Conservation (phyloP, 2,329 filamentous ascomycete species). For the Thielaviopsis cerberus region DNA sequence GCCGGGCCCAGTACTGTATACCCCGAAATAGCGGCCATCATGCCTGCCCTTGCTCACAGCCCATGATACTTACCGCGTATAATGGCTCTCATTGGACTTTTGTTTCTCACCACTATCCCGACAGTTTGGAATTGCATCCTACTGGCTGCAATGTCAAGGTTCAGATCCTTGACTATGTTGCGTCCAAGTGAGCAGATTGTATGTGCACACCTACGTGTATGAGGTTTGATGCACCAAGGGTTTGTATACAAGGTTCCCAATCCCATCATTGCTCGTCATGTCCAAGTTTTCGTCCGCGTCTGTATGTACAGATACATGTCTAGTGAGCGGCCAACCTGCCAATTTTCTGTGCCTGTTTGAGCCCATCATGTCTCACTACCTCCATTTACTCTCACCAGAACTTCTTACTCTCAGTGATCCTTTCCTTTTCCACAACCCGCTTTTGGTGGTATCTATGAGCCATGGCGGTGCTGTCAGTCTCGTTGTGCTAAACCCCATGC, state of each 20-base stretch:
- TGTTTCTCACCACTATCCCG: neutral
- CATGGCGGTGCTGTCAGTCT: neutral
- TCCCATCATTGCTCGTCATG: too few species aligned
- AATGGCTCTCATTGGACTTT: too few species aligned
- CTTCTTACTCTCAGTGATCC: neutral
- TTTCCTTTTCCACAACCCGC: neutral
- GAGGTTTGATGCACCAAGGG: neutral
- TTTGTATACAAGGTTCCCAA: neutral
- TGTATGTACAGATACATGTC: too few species aligned
- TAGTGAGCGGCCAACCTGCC: too few species aligned
- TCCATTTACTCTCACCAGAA: neutral
- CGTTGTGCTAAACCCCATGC: neutral
- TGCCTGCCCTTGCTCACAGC: too few species aligned
- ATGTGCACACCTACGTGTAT: neutral
- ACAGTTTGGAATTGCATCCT: neutral
- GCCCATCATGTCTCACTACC: neutral
- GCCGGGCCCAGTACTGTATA: too few species aligned
- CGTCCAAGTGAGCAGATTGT: neutral
- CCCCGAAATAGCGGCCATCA: too few species aligned
- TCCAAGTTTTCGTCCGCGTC: too few species aligned
- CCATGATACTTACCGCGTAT: too few species aligned
- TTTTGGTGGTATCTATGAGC: neutral
- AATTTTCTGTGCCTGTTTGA: too few species aligned
- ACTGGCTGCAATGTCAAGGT: neutral
- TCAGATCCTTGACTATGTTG: neutral